phyloP scores from a whole-genome alignment of 495 filamentous ascomycete genomes.

The Recurvomyces mirabilis region DNA sequence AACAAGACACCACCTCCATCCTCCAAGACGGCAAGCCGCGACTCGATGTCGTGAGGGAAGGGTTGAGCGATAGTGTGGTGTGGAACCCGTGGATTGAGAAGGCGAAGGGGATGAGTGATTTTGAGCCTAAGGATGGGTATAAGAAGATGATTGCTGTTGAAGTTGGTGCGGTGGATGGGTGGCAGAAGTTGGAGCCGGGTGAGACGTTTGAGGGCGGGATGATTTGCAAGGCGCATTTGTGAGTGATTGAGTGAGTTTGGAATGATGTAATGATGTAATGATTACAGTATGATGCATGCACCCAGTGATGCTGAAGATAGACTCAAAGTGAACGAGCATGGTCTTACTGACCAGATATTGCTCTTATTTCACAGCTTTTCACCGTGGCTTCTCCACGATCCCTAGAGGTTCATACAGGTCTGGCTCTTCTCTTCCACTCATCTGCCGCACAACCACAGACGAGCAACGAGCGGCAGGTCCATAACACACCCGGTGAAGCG shows the following conservation, averaged over 20 bases:
- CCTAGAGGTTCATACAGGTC: too few relatives aligned
- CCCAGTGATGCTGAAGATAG: too few relatives aligned
- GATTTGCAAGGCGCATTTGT: constrained; percentile 42
- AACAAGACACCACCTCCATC: constrained; percentile 44
- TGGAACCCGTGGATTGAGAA: constrained; percentile 97
- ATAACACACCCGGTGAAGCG: too few relatives aligned
- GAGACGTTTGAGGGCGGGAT: constrained; percentile 87
- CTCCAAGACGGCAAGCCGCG: constrained; percentile 47
- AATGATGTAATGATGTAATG: background rate
- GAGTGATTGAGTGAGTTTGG: background rate
- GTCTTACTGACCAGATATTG: too few relatives aligned
- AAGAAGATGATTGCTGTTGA: constrained; percentile 90
- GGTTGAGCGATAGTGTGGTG: constrained; percentile 74
- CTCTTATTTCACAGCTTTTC: too few relatives aligned
- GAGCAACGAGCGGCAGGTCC: too few relatives aligned
- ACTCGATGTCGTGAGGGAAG: constrained; percentile 67
- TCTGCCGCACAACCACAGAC: too few relatives aligned
- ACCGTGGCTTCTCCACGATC: too few relatives aligned
- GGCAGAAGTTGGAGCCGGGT: constrained; percentile 72
- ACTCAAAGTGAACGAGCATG: too few relatives aligned
- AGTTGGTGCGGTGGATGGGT: constrained; percentile 68
- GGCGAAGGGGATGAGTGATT: constrained; percentile 70
- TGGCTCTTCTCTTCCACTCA: too few relatives aligned
- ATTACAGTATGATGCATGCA: too few relatives aligned
- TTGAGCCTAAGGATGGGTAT: constrained; percentile 78